These are phyloP conservation scores for Schizochytrium sp. DNA, from an alignment of 108 stramenopile genomes.

Conservation along the genomic window DNA sequence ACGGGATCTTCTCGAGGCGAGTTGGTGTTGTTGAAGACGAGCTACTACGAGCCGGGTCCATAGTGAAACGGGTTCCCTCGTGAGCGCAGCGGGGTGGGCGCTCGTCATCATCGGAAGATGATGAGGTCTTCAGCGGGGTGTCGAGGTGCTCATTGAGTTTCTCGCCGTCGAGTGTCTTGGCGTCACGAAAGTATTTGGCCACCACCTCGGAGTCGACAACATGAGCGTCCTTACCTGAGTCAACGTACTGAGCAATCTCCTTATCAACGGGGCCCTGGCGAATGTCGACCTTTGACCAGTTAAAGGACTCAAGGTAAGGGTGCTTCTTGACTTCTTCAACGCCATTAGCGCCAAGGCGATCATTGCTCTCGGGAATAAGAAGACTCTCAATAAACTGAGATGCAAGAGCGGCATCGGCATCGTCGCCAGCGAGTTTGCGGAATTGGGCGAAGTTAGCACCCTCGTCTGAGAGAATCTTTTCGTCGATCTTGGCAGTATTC, in stretches of 20 bases:
- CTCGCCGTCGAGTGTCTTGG: slow-evolving; percentile 52
- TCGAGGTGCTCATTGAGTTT: slow-evolving; percentile 26
- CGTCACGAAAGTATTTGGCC: slow-evolving; percentile 32
- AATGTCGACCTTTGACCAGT: slow-evolving; percentile 18
- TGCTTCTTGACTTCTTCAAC: slow-evolving; percentile 22
- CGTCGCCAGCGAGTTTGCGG: slow-evolving; percentile 33
- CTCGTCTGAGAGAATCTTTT: neutral
- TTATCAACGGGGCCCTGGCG: neutral
- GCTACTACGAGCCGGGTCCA: neutral
- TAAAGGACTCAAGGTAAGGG: neutral
- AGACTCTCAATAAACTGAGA: slow-evolving; percentile 7
- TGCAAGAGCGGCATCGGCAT: neutral
- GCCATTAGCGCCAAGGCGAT: slow-evolving; percentile 52
- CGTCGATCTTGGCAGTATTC: neutral
- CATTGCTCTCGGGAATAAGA: slow-evolving; percentile 8
- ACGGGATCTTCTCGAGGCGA: neutral
- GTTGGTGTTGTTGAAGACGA: neutral
- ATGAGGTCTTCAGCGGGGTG: neutral
- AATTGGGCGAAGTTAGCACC: neutral
- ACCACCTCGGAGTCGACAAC: slow-evolving; percentile 44
- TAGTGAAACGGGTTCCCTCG: slow-evolving; percentile 18
- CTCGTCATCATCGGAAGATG: neutral
- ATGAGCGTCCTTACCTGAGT: neutral
- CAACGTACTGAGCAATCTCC: slow-evolving; percentile 44
- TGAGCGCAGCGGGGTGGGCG: neutral